Evolutionary conservation across 2,329 filamentous ascomycete genomes (phyloP).

Genomic region (Cladosporium oxysporum): DNA sequence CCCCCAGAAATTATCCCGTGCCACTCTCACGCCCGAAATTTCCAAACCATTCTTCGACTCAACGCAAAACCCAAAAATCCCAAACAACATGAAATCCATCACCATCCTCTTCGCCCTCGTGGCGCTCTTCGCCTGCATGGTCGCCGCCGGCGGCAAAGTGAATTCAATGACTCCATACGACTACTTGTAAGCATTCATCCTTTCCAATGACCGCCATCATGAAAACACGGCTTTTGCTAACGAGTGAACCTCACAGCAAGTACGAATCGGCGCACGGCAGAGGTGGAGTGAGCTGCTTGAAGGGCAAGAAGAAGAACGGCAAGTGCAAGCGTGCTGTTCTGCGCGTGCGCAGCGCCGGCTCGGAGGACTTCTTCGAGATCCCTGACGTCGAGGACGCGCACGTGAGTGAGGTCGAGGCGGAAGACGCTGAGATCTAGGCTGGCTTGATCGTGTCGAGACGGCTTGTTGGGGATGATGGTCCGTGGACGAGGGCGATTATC

Average conservation of each 20-base stretch:
- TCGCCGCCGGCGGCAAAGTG: neutral
- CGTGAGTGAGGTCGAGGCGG: neutral
- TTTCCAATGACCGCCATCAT: no score
- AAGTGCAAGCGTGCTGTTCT: constrained; percentile 4
- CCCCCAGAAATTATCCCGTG: neutral
- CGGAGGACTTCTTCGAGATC: constrained; percentile 17
- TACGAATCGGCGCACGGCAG: neutral
- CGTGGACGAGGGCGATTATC: neutral
- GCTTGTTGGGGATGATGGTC: neutral
- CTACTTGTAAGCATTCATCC: neutral
- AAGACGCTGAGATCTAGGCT: neutral
- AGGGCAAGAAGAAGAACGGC: constrained; percentile 20
- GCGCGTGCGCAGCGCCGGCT: constrained; percentile 12
- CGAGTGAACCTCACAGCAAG: neutral
- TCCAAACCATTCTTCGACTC: neutral
- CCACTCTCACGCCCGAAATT: neutral
- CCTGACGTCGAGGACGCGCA: constrained; percentile 13
- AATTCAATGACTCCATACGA: neutral
- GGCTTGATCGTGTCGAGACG: neutral
- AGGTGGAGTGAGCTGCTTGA: neutral
- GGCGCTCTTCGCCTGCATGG: constrained; percentile 13
- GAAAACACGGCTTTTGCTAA: neutral
- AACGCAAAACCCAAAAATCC: neutral
- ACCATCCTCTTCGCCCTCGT: constrained; percentile 7
- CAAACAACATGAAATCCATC: constrained; percentile 4